phyloP scores from a whole-genome alignment of 2,329 filamentous ascomycete genomes.

The Ilyonectria robusta region DNA sequence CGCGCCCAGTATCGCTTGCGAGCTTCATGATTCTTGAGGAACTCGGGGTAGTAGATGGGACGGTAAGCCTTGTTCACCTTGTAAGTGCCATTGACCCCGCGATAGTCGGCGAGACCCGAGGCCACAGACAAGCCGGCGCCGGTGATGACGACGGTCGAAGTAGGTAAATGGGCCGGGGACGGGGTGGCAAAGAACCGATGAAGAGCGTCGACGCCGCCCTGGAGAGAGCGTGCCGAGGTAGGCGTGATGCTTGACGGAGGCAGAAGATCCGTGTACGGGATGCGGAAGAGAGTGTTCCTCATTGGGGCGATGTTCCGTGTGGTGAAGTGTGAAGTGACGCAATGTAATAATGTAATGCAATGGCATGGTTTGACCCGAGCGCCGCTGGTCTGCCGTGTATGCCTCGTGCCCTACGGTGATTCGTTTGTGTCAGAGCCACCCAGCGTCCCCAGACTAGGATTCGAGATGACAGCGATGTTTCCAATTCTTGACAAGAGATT shows the following conservation, averaged over 20 bases:
- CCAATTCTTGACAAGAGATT: slow-evolving; percentile 40
- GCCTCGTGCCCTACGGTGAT: neutral
- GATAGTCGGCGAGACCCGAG: slow-evolving; percentile 93
- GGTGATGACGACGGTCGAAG: slow-evolving; percentile 69
- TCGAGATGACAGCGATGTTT: slow-evolving; percentile 33
- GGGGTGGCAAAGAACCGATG: slow-evolving; percentile 80
- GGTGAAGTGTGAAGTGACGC: neutral
- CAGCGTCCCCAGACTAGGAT: neutral
- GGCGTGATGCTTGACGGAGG: slow-evolving; percentile 83
- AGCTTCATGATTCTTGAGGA: slow-evolving; percentile 83
- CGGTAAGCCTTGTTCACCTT: slow-evolving; percentile 90
- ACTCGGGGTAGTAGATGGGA: slow-evolving; percentile 95
- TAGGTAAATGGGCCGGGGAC: slow-evolving; percentile 63
- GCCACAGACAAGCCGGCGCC: slow-evolving; percentile 95
- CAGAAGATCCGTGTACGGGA: slow-evolving; percentile 90
- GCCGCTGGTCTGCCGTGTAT: neutral
- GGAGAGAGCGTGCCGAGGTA: slow-evolving; percentile 75
- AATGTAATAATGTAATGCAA: slow-evolving; percentile 8
- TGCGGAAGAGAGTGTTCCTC: slow-evolving; percentile 83
- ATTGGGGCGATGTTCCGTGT: slow-evolving; percentile 56
- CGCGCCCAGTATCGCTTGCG: slow-evolving; percentile 96
- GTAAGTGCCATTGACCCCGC: slow-evolving; percentile 92
- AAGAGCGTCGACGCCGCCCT: slow-evolving; percentile 84
- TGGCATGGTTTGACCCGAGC: slow-evolving; percentile 11
- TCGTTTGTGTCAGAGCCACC: neutral